These are phyloP conservation scores for Heterobasidion parviporum DNA, from an alignment of 1,284 basidiomycete species.

Conservation along the genomic window DNA sequence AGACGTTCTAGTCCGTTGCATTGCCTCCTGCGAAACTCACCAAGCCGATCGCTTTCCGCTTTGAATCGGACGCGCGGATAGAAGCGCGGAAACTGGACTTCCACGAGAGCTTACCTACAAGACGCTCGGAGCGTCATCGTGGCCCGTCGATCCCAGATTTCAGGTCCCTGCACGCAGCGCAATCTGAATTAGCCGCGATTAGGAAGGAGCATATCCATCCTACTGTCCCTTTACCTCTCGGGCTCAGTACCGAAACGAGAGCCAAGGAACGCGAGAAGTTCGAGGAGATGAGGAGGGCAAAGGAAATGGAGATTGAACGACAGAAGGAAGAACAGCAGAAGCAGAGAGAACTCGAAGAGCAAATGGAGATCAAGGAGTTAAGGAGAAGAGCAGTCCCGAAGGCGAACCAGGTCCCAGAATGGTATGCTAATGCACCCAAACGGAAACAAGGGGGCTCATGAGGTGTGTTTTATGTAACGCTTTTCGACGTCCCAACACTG, in stretches of 20 bases:
- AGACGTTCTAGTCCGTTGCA: constrained; percentile 14
- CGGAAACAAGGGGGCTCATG: not conserved
- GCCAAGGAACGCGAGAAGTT: constrained; percentile 54
- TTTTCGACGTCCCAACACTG: not conserved
- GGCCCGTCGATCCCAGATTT: constrained; percentile 39
- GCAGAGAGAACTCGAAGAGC: constrained; percentile 43
- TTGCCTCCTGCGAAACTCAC: constrained; percentile 31
- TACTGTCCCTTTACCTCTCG: constrained; percentile 35
- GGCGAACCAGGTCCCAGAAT: constrained; percentile 64
- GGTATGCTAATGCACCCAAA: constrained; percentile 60
- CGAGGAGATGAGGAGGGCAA: constrained; percentile 45
- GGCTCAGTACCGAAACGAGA: constrained; percentile 45
- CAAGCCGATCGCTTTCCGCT: constrained; percentile 41
- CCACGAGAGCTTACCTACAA: constrained; percentile 14
- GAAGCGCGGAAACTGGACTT: constrained; percentile 25
- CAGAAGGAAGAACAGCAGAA: constrained; percentile 32
- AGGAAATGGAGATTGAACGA: constrained; percentile 42
- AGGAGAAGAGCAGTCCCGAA: constrained; percentile 55
- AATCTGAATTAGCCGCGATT: constrained; percentile 32
- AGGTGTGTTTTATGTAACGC: not conserved
- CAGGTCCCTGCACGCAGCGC: constrained; percentile 42
- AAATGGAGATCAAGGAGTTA: constrained; percentile 45
- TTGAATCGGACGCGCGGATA: constrained; percentile 35
- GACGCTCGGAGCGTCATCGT: constrained; percentile 15
- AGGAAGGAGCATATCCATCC: constrained; percentile 36